Conservation (phyloP, 768 basidiomycete species). For the Mycena amicta region DNA sequence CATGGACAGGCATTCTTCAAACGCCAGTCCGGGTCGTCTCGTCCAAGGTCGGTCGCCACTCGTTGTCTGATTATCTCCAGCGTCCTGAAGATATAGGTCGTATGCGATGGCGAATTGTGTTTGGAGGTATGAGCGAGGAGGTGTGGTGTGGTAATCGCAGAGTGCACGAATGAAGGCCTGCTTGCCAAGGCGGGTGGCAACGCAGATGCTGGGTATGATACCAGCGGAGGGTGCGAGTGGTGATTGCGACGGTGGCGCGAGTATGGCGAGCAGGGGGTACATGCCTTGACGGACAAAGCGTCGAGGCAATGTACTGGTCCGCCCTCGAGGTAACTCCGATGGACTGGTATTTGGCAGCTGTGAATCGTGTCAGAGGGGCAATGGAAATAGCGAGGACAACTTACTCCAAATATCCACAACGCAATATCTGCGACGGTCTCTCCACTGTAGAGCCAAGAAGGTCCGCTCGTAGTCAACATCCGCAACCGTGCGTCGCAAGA, state of each 20-base stretch:
- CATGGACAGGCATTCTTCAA: constrained; percentile 36
- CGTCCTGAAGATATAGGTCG: constrained; percentile 38
- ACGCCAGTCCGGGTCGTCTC: constrained; percentile 32
- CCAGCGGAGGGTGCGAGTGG: constrained; percentile 6
- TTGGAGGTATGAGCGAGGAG: constrained; percentile 2
- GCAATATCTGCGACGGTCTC: neutral
- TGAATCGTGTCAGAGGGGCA: neutral
- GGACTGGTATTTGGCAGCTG: neutral
- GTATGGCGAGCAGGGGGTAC: constrained; percentile 14
- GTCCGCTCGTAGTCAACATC: neutral
- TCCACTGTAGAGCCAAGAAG: neutral
- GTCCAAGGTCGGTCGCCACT: constrained; percentile 28
- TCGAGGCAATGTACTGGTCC: neutral
- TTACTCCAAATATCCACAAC: neutral
- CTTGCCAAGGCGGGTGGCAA: constrained; percentile 23
- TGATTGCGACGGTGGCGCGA: constrained; percentile 9
- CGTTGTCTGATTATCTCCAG: constrained; percentile 14
- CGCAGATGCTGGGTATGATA: constrained; percentile 4
- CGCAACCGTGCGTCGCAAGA: neutral
- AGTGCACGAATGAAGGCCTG: constrained; percentile 24
- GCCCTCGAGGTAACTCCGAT: neutral
- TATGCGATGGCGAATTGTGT: constrained; percentile 32
- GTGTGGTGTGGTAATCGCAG: constrained; percentile 20
- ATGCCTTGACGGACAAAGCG: constrained; percentile 16
- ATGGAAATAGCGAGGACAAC: neutral